Conservation (phyloP, 768 basidiomycete species). For the Dentipellis fragilis region DNA sequence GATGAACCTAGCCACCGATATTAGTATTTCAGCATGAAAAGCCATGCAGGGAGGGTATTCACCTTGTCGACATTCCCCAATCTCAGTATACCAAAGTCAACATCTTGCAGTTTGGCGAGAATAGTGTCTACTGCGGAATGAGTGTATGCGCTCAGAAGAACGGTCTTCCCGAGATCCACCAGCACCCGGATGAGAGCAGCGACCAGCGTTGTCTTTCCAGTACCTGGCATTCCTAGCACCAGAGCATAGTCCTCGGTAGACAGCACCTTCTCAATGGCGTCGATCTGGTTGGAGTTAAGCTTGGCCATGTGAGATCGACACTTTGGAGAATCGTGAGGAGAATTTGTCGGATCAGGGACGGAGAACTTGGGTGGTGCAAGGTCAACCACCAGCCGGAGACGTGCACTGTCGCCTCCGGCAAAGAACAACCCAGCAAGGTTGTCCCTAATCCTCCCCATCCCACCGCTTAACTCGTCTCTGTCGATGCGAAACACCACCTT, state of each 20-base stretch:
- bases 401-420: constrained; percentile 55
- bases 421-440: constrained; percentile 89
- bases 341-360: constrained; percentile 16
- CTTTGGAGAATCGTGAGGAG: constrained; percentile 5
- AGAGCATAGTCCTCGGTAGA: constrained; percentile 83
- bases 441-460: constrained; percentile 81
- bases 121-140: constrained; percentile 99
- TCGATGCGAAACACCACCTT: constrained; percentile 71
- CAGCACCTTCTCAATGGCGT: constrained; percentile 66
- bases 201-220: constrained; percentile 94
- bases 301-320: constrained; percentile 6
- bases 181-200: constrained; percentile 77
- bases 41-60: constrained; percentile 4
- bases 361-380: constrained; percentile 56
- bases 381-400: constrained; percentile 75
- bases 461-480: constrained; percentile 82
- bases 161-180: constrained; percentile 74
- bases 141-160: constrained; percentile 87
- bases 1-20: constrained; percentile 56
- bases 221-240: constrained; percentile 96
- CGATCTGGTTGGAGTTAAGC: constrained; percentile 66
- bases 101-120: constrained; percentile 62
- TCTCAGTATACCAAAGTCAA: constrained; percentile 66
- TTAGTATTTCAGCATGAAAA: neutral
- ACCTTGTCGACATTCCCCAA: constrained; percentile 93